Evolutionary conservation across 1,284 basidiomycete genomes (phyloP).

Genomic region (Apiotrichum brassicae): DNA sequence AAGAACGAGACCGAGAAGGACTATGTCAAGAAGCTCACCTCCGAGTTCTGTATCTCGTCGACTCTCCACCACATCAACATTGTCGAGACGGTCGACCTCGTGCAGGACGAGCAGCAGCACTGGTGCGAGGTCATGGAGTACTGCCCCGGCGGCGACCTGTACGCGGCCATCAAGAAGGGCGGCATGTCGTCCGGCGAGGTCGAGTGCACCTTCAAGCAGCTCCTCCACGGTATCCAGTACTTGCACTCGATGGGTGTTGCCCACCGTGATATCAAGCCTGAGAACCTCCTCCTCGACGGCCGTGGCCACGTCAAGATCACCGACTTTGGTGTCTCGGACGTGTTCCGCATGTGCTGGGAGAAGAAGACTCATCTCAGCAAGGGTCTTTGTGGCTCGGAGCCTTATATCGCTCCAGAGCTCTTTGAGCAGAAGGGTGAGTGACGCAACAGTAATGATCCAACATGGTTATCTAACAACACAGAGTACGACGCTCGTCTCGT

Average conservation of each 20-base stretch:
- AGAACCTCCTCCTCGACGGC: slow-evolving; percentile 91
- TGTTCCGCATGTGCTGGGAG: slow-evolving; percentile 98
- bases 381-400: slow-evolving; percentile 93
- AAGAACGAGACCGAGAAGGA: slow-evolving; percentile 99
- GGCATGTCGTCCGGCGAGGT: slow-evolving; percentile 91
- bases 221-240: slow-evolving; percentile 73
- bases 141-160: slow-evolving; percentile 92
- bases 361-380: slow-evolving; percentile 94
- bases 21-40: slow-evolving; percentile 99
- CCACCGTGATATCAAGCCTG: slow-evolving; percentile 96
- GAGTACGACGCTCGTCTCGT: slow-evolving; percentile 96
- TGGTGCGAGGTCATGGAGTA: slow-evolving; percentile 99
- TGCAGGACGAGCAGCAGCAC: slow-evolving; percentile 90
- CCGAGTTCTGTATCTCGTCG: slow-evolving; percentile 98
- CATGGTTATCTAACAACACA: slow-evolving; percentile 40
- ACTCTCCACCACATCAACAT: slow-evolving; percentile 94
- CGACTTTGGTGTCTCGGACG: slow-evolving; percentile 96
- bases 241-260: slow-evolving; percentile 76
- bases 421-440: slow-evolving; percentile 89
- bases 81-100: slow-evolving; percentile 96
- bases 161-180: slow-evolving; percentile 96
- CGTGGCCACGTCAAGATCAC: slow-evolving; percentile 97
- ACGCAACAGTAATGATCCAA: no score
- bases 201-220: slow-evolving; percentile 97
- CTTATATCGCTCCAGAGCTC: slow-evolving; percentile 97